Evolutionary conservation across 1,284 basidiomycete genomes (phyloP), one percentile per base, ranked within the genome.

Genomic region (Albatrellus sp.): DNA sequence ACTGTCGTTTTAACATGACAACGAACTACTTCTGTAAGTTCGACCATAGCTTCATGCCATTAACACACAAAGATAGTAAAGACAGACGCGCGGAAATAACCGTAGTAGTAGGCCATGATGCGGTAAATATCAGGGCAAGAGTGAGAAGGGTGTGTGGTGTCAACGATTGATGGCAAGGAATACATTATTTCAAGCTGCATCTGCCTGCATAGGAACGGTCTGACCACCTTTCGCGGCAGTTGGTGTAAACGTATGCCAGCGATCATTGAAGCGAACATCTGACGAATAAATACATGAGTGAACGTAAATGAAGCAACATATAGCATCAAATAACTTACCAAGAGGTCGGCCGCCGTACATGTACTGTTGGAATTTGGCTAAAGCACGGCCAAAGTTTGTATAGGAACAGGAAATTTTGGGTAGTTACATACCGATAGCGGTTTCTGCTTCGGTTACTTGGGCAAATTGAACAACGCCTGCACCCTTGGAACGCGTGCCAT

Each of bases 391-490:
- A n/a, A 16, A 28, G 19, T 14, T 20, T 13, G 40, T 37, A 28
- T 43, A 43, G 30, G 5, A 12, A 16, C 20, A 13, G 33, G 31
- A 50, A 38, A 41, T 38, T 37, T 10, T 13, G 46, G 7, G 31
- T 28, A 16, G 29, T 16, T 6, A 61, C 76, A 8, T 48, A 85
- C 82, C 83, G 44, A 96, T 93, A 1, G 94, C 93, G 28, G 88
- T 92, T 65, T 94, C 88, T 4, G 93, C 93, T 60, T 97, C 92
- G 10, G 70, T 63, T 20, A 87, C 75, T 52, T 87, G 83, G n/a
- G 79, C 75, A 57, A 98, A 97, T 62, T 98, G 90, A 9, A 98
- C 93, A 38, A 98, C 85, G 55, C 94, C 94, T 46, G 85, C 83
- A 17, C 94, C 94, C 61, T 93, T 93, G 41, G 88, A 90, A 46